Base-by-base conservation (phyloP, 371 early-diverging fungal species). In the Apophysomyces elegans region DNA sequence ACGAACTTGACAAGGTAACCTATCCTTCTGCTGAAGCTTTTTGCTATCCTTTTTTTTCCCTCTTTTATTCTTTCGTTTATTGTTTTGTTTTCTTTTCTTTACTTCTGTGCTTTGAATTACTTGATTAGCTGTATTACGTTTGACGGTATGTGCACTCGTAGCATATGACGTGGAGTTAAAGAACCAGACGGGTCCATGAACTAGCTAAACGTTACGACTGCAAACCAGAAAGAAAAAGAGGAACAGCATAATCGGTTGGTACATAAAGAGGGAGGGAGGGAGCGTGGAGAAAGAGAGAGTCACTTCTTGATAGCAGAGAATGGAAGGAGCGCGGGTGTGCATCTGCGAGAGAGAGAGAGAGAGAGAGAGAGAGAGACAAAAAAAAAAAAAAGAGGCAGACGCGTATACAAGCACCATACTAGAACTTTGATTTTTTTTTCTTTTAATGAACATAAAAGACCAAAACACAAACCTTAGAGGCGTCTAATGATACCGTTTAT, bases 1-100 rank as follows among this genome's bases (percentile, higher is more conserved):
- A 93, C 73, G 85, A 87, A 61, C 76, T 91, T 64, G 90, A 90
- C 62, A 78, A 86, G 82, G 87, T 87, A 83, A 81, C 71, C 58
- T 44, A 50, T 54, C 18, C 5, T 56, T 16, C 32, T 56, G 56
- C 57, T 6, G 60, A 71, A 5, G 60, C 76, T 26, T 32, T 62
- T 44, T 16, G 32, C 32, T 26, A 26, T 26, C 32, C 32, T 26
- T 26, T 26, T 26, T 26, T 26, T 26, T 18, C 26, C 26, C 26
- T 21, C 9, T 35, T 16, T 37, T 47, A 35, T 26, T 11, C 12
- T 62, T 32, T 41, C 11, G 61, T 61, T 45, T 32, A 59, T 64
- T 62, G 21, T 57, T 26, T 43, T 37, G 46, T 46, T 46, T 64
- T 45, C 60, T 46, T 60, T 68, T 61, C 38, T 36, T 13, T 21